Percentiles rank a stretch among this genome's conserved stretches.
phyloP scores from a whole-genome alignment of 352 stramenopile genomes.

The Globisporangium nunn region DNA sequence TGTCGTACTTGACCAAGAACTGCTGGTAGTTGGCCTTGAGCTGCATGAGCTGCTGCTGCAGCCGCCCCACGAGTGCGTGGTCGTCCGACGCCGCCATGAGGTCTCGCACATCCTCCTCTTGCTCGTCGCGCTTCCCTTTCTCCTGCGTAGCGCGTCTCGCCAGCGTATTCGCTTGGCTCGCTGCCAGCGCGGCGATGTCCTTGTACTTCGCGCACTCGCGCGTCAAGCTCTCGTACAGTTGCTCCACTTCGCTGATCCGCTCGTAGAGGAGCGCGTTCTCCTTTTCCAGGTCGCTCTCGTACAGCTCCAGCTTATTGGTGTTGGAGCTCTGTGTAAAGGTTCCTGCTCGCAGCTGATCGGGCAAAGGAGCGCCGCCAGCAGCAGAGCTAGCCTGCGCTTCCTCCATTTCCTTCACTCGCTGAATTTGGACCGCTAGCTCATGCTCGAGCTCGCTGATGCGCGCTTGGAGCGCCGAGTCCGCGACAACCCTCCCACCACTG shows the following conservation, averaged over 20 bases:
- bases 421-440: slow-evolving; percentile 30
- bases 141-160: slow-evolving; percentile 30
- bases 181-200: slow-evolving; percentile 51
- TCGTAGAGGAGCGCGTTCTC: slow-evolving; percentile 59
- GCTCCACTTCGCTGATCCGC: slow-evolving; percentile 64
- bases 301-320: background rate
- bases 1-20: slow-evolving; percentile 67
- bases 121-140: slow-evolving; percentile 38
- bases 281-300: slow-evolving; percentile 26
- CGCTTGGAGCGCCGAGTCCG: slow-evolving; percentile 19
- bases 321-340: too few species aligned
- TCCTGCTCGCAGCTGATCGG: too few species aligned
- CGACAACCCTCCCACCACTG: background rate
- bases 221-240: slow-evolving; percentile 60
- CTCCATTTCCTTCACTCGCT: slow-evolving; percentile 45
- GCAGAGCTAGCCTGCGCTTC: background rate
- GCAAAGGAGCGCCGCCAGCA: too few species aligned
- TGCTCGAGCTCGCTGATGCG: slow-evolving; percentile 47
- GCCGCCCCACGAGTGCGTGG: slow-evolving; percentile 82
- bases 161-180: slow-evolving; percentile 53
- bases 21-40: slow-evolving; percentile 82
- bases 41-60: slow-evolving; percentile 88
- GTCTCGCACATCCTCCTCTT: slow-evolving; percentile 60
- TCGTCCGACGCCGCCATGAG: slow-evolving; percentile 82
- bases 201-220: slow-evolving; percentile 61